Percentiles rank a stretch among this genome's conserved stretches.
These are phyloP conservation scores for Candida albicans DNA, from an alignment of 1,139 yeast species.

Conservation along the genomic window DNA sequence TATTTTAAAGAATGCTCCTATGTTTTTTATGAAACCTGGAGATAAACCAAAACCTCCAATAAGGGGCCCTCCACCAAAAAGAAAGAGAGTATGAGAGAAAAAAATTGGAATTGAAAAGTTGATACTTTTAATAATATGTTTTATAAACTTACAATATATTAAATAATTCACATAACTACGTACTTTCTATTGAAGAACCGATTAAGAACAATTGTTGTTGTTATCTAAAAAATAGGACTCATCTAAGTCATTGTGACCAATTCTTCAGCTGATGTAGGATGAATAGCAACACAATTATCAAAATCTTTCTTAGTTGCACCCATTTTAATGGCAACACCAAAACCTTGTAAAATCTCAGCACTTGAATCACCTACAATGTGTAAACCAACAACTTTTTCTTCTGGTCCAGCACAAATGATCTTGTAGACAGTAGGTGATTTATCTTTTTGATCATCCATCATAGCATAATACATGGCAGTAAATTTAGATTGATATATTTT, in stretches of 20 bases:
- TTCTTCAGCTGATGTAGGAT: slow-evolving; percentile 98
- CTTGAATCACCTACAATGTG: slow-evolving; percentile 90
- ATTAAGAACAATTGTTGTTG: no score
- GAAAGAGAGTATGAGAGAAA: slow-evolving; percentile 20
- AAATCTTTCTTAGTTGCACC: slow-evolving; percentile 97
- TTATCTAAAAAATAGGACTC: neutral
- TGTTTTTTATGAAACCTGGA: slow-evolving; percentile 67
- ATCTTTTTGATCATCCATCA: slow-evolving; percentile 61
- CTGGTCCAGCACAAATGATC: slow-evolving; percentile 70
- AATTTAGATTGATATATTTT: slow-evolving; percentile 82
- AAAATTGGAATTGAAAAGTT: neutral
- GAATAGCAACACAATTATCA: slow-evolving; percentile 95
- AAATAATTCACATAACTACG: no score
- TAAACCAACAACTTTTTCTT: slow-evolving; percentile 93
- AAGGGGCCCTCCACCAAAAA: slow-evolving; percentile 55
- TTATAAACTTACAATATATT: neutral
- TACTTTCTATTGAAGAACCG: no score
- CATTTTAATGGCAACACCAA: slow-evolving; percentile 96
- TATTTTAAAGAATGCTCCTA: slow-evolving; percentile 81
- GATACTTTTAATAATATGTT: no score
- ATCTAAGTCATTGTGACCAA: slow-evolving; percentile 76
- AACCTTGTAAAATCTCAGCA: slow-evolving; percentile 94
- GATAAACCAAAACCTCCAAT: slow-evolving; percentile 71
- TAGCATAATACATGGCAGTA: slow-evolving; percentile 91
- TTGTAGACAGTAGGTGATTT: slow-evolving; percentile 90